Base-by-base conservation (phyloP, 192 early-diverging fungal genomes). In the Umbelopsis ramanniana region DNA sequence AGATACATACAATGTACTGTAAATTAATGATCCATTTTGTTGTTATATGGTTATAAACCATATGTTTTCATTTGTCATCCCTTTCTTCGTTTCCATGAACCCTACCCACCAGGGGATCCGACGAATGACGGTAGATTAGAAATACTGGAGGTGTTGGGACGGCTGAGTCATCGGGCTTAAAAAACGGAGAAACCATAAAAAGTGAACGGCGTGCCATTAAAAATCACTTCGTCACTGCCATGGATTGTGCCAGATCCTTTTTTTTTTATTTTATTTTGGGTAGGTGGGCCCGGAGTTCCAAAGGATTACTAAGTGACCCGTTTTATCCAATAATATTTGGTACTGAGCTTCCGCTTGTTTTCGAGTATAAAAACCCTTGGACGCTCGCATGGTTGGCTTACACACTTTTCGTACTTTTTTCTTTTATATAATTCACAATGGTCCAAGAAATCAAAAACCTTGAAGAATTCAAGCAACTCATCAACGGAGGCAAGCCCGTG, bases 371-470 rank as follows among this genome's bases (percentile, higher is more conserved):
- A 67, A 46, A 45, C 45, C n/a, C 66, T n/a, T 50, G 0, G 17
- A 17, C 11, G 19, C 22, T 57, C 45, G 40, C 67, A 54, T 68
- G 12, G 12, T 67, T 22, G 46, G 52, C 23, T 66, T 38, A 15
- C 68, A 52, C 26, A 48, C 17, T 70, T 45, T 67, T 47, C 66
- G 40, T 66, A 43, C 26, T 46, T 7, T 22, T 52, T 22, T 10
- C 17, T 48, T n/a, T 43, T 23, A 54, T 22, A 45, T 70, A 54
- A 66, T n/a, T n/a, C 4, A 15, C 19, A 48, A 46, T 53, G 21
- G 46, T 24, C 26, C 21, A 68, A 19, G 69, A 70, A 67, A 68
- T 69, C 72, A 71, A 70, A 29, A 73, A 73, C 74, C 74, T 76
- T 24, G 38, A 19, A 0, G 71, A 73, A 48, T 80, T 76, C 74